These are phyloP conservation scores for Saksenaea vasiformis DNA, from an alignment of 371 early-diverging fungal species.

Conservation along the genomic window DNA sequence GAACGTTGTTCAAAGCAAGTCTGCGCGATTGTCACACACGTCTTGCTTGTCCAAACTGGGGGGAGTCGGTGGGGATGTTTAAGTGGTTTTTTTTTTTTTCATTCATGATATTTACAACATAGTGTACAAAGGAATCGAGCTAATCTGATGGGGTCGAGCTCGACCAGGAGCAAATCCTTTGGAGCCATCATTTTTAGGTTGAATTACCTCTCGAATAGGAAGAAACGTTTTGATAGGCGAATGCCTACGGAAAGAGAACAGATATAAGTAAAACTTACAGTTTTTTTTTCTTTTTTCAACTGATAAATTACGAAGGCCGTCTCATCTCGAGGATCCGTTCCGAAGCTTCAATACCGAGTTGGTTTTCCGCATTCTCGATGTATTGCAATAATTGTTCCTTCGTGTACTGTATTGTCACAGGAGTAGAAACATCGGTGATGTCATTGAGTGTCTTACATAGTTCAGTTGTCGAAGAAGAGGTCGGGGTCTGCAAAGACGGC, in stretches of 20 bases:
- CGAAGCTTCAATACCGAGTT: not conserved
- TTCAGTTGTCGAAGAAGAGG: not conserved
- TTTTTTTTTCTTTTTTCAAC: not conserved
- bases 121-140: not conserved
- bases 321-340: not conserved
- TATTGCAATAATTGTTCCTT: not conserved
- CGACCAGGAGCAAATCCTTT: slow-evolving; percentile 6
- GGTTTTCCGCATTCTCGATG: not conserved
- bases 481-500: not conserved
- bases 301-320: not conserved
- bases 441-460: not conserved
- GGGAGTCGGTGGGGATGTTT: too few relatives aligned
- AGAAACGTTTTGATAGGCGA: not conserved
- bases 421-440: not conserved
- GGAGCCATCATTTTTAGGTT: not conserved
- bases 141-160: not conserved
- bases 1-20: too few relatives aligned
- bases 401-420: not conserved
- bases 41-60: too few relatives aligned
- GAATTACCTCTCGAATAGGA: not conserved
- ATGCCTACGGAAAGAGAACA: too few relatives aligned
- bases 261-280: too few relatives aligned
- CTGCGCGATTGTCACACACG: too few relatives aligned
- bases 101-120: not conserved
- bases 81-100: too few relatives aligned